Base-by-base conservation (phyloP, 805 yeast species). In the Candida maltosa region DNA sequence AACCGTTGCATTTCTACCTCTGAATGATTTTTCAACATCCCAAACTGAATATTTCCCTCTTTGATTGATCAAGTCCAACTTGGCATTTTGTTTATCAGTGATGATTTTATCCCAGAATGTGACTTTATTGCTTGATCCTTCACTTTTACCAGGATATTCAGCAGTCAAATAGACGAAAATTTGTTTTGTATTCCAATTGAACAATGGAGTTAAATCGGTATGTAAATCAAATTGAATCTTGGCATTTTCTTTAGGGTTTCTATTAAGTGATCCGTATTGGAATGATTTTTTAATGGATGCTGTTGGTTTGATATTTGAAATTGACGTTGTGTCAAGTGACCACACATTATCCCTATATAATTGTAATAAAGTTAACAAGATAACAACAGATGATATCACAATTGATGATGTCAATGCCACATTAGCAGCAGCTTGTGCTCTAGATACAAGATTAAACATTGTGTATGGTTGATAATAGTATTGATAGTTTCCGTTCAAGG, bases 121-220 rank as follows among this genome's bases (percentile, higher is more conserved):
- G 25, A 89, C 85, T 44, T 80, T 78, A 58, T 81, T 83, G 2
- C 58, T 54, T n/a, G 74, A 60, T 7, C 56, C 65, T 1, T 46
- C 46, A 41, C 61, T 48, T 39, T 61, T 54, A 67, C 78, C 78
- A 12, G 69, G 65, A 49, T 89, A 89, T 52, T 87, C 91, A 2
- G 94, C 95, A 3, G 94, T 85, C 43, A 93, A 68, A 51, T 91
- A 93, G 4, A 83, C 85, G 51, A 93, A 91, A n/a, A 91, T 79
- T 60, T 91, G 97, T 55, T 91, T 91, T 9, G 98, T 93, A 62
- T 91, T 93, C 96, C 97, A 91, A 59, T 84, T 88, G 73, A 89
- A 89, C 34, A 93, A 69, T 2, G 87, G 80, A 2, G 85, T 55
- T 42, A 91, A 68, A 58, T 91, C 96, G 1, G 70, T 68, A 5